Base-by-base conservation (phyloP, 2,329 filamentous ascomycete genomes). In the Neonectria sp. region DNA sequence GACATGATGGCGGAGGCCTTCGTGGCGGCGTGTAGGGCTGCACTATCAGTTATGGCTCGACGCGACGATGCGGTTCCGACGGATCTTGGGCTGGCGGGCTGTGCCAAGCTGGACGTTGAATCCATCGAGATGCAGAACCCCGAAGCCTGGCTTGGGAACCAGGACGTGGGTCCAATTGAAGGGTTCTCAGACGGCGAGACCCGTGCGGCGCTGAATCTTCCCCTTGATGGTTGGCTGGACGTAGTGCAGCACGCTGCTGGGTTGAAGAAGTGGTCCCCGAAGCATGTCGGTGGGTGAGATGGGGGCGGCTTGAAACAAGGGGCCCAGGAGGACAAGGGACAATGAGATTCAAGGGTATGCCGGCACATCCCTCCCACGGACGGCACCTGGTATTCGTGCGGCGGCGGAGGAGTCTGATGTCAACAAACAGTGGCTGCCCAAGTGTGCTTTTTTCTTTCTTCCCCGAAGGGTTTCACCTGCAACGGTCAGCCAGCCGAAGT, bases 151-250 rank as follows among this genome's bases (percentile, higher is more conserved):
- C 48, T 53, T 43, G 65, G 60, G 21, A 63, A 46, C 51, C 57
- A 64, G 62, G 37, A 63, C 60, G 17, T 57, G 66, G 66, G 58
- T 11, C 35, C 49, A 60, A 49, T 63, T 43, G 45, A 45, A 68
- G 63, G 53, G 37, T 27, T 33, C 24, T n/a, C 49, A 40, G 55
- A 62, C 62, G 67, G 60, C 49, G 68, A 58, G 55, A 63, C 63
- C 63, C 71, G 65, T 65, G 49, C 56, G 53, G 71, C 60, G 48
- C 59, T 72, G 35, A 62, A 55, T 33, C 67, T 58, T 35, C 67
- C 72, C 51, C 69, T 74, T 46, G 56, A 70, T 58, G 55, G 56
- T 61, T 73, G 70, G 71, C 52, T 72, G 57, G 46, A 67, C 35
- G 51, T 15, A 24, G 60, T 73, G 45, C 60, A 68, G 66, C 64